Base-by-base conservation (phyloP, 2,329 filamentous ascomycete genomes). In the Coniochaeta ligniaria region DNA sequence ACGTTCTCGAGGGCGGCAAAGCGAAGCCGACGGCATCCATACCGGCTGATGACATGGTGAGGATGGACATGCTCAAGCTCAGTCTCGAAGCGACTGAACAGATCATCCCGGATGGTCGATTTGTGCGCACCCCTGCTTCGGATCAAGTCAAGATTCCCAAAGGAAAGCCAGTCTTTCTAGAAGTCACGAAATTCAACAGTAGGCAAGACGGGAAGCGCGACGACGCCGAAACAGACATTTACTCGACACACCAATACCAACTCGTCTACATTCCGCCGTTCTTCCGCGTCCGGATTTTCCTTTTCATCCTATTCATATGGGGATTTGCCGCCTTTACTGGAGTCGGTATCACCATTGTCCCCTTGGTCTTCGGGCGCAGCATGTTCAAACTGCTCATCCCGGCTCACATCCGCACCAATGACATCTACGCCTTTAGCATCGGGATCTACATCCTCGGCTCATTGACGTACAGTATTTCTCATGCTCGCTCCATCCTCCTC, bases 111-210 rank as follows among this genome's bases (percentile, higher is more conserved):
- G 86, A 94, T 66, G 95, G 95, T 6, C 85, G 82, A 61, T 98
- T 93, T 71, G 94, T 97, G 26, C 87, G 92, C 54, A 91, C 92
- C n/a, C 95, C 95, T 12, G 93, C 92, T 20, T 96, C 92, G 1
- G 95, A 99, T 72, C 92, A 96, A 71, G 91, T 97, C 65, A 92
- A 96, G 69, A 93, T 98, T 38, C 91, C 92, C 3, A 96, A 96
- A 73, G 90, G 91, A 43, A 83, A 82, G 55, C 78, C 81, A 17
- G 93, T 96, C 3, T 98, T 99, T 69, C 77, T 96, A 20, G 84
- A 90, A 58, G 89, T 94, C 9, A 80, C 83, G 12, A 84, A 90
- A 59, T 74, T 86, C 28, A 89, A 92, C 62, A 77, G 85, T 50
- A 81, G 86, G 43, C 74, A 84, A 38, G 88, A 91, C 70, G 85